Percentiles rank a stretch among this genome's conserved stretches.
Conservation (phyloP, 2,329 filamentous ascomycete species). For the Cytospora piceicola region DNA sequence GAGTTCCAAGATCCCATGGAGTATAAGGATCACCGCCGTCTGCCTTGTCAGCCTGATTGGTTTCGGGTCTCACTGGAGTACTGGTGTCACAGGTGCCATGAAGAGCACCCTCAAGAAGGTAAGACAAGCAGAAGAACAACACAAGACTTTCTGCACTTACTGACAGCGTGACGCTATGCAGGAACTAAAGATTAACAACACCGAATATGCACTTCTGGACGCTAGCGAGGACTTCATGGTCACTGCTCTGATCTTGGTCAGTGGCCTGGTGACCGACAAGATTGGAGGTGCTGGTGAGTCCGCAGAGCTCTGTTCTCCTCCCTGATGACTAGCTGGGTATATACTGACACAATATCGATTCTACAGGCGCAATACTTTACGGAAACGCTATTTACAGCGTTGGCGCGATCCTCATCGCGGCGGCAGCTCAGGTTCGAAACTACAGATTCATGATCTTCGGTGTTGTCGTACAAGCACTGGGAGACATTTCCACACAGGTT, state of each 20-base stretch:
- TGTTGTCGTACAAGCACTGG: conserved; percentile 57
- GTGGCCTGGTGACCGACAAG: conserved; percentile 60
- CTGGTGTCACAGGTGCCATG: conserved; percentile 63
- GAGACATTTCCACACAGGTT: conserved; percentile 67
- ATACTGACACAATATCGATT: conserved; percentile 6
- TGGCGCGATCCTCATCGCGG: conserved; percentile 62
- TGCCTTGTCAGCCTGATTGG: conserved; percentile 58
- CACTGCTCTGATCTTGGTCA: conserved; percentile 57
- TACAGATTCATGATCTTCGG: conserved; percentile 66
- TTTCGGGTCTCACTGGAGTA: conserved; percentile 63
- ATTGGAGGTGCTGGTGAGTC: conserved; percentile 58
- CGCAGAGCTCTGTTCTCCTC: too few relatives aligned
- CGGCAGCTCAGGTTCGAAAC: conserved; percentile 57
- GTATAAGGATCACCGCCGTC: conserved; percentile 46
- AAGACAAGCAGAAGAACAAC: background rate
- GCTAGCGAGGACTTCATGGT: conserved; percentile 67
- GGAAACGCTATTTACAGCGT: conserved; percentile 64
- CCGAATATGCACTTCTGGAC: conserved; percentile 61
- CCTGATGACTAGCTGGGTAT: rapidly evolving
- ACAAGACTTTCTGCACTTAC: background rate
- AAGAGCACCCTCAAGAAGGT: conserved; percentile 63
- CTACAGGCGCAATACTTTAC: conserved; percentile 57
- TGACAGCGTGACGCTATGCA: conserved; percentile 24
- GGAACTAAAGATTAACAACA: conserved; percentile 62
- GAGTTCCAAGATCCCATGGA: conserved; percentile 34